Evolutionary conservation across 371 early-diverging fungal species (phyloP), one percentile per base, ranked within the genome.

Genomic region (Batkoa obscura): DNA sequence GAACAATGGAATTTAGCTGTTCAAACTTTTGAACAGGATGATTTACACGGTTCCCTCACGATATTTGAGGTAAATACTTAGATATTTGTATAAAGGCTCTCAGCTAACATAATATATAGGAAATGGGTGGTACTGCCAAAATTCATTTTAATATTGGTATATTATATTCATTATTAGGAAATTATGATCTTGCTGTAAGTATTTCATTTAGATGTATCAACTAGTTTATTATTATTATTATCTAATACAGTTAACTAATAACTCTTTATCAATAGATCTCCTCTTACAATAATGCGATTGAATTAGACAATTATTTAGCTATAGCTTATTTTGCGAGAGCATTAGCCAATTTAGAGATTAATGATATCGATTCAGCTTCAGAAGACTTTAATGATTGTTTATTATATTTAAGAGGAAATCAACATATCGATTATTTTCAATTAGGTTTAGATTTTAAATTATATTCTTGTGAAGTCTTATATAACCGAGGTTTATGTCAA

Each of bases 111-210:
- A 34, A 35, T 55, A 33, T 50, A 34, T 72, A 89, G 88, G 69
- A 73, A 36, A 88, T 93, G 56, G 91, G 90, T 32, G 90, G 90
- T 63, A 80, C 80, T 32, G 81, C 94, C 39, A 92, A 91, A 69
- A 88, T 94, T 58, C 86, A 90, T 71, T 94, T 90, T 67, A 94
- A 94, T 66, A 86, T 94, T 65, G 94, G 88, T 6, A 74, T 88
- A 55, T 79, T 86, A 46, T 78, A 80, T 52, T 74, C 83, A 10
- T 77, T 80, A 17, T 62, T 83, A 46, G 79, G 80, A 32, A 77
- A 88, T 62, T 76, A 84, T 66, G 76, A 83, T 37, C 78, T 75
- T 58, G 92, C 94, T 58, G 92, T 87, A 83, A 77, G 77, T 64
- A 53, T 30, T 34, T 9, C 15, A 30, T 47, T 17, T 12, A 37